Evolutionary conservation across 176 grass and related monocot genomes (phyloP).

Genomic region (Olyra latifolia): DNA sequence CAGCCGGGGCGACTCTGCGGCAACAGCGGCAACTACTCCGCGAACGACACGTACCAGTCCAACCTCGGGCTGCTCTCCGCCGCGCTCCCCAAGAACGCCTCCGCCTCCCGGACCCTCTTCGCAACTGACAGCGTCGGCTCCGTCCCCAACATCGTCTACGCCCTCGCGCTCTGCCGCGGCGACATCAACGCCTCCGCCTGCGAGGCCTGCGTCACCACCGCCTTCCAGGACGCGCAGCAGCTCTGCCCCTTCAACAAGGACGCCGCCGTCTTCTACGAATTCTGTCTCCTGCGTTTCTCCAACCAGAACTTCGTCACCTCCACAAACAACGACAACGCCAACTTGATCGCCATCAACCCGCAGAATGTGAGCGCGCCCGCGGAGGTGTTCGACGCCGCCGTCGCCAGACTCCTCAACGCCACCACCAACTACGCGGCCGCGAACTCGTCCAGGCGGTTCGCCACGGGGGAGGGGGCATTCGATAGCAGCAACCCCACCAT

Average conservation of each 20-base stretch:
- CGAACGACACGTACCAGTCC: conserved; percentile 23
- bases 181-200: conserved; percentile 36
- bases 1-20: not conserved
- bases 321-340: not conserved
- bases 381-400: conserved; percentile 19
- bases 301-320: conserved; percentile 18
- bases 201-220: conserved; percentile 23
- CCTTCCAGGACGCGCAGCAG: conserved; percentile 4
- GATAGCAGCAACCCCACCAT: not conserved
- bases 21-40: not conserved
- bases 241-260: conserved; percentile 7
- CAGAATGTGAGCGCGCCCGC: conserved; percentile 20
- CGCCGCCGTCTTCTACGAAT: conserved; percentile 21
- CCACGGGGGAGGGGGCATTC: conserved; percentile 35
- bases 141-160: conserved; percentile 27
- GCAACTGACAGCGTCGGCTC: not conserved
- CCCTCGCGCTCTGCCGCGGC: conserved; percentile 46
- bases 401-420: conserved; percentile 30
- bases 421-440: conserved; percentile 31
- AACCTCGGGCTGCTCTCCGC: conserved; percentile 47
- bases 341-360: accelerated
- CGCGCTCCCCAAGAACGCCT: conserved; percentile 24
- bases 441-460: conserved; percentile 37
- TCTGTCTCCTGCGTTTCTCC: conserved; percentile 37
- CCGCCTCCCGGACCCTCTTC: conserved; percentile 24